Evolutionary conservation across 306 rosid species (phyloP).

Genomic region (Cyclanthera cordifolia): DNA sequence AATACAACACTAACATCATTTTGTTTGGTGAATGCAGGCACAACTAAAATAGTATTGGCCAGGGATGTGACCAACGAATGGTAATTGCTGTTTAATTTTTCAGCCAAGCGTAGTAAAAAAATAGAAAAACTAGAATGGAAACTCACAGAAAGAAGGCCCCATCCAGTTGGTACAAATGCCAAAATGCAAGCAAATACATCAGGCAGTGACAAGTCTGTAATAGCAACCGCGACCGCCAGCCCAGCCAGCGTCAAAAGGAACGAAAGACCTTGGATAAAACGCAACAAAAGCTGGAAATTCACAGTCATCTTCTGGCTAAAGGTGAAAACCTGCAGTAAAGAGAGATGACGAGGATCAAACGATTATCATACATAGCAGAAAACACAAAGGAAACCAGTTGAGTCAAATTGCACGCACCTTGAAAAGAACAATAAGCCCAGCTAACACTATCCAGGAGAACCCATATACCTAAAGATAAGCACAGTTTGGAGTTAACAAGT

Average conservation of each 20-base stretch:
- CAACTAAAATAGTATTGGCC: not conserved
- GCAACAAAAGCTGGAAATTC: constrained; percentile 81
- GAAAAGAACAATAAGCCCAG: constrained; percentile 65
- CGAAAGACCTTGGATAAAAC: constrained; percentile 81
- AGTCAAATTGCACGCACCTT: constrained; percentile 41
- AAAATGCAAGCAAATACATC: constrained; percentile 73
- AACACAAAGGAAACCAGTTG: not conserved
- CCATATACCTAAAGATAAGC: constrained; percentile 54
- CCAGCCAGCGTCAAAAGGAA: constrained; percentile 74
- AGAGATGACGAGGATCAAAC: constrained; percentile 20
- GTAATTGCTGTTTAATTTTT: not conserved
- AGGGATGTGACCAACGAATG: not conserved
- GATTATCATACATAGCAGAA: constrained; percentile 1
- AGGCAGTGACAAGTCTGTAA: constrained; percentile 38
- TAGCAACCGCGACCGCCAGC: constrained; percentile 46
- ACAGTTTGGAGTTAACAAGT: not conserved
- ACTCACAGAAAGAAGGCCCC: constrained; percentile 91
- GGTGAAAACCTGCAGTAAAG: constrained; percentile 59
- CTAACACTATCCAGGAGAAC: constrained; percentile 71
- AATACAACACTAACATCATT: not conserved
- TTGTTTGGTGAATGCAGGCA: not conserved
- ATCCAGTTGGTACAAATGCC: constrained; percentile 87
- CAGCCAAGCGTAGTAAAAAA: not conserved
- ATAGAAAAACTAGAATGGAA: constrained; percentile 1
- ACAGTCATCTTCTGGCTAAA: constrained; percentile 91